These are phyloP conservation scores for Kazachstania viticola DNA, from an alignment of 805 yeast genomes.

Conservation along the genomic window DNA sequence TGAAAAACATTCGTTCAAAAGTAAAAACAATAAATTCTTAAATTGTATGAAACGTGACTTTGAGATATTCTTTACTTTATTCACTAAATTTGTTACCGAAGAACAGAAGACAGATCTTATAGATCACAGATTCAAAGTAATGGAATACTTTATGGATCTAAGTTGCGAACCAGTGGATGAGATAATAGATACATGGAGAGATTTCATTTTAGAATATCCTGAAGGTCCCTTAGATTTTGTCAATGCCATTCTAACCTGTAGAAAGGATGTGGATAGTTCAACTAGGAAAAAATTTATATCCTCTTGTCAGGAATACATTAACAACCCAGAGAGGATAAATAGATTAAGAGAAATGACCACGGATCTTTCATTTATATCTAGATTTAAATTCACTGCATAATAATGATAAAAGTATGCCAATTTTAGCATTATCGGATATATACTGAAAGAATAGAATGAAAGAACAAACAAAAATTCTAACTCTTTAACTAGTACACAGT, in stretches of 20 bases:
- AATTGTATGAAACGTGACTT: constrained; percentile 53
- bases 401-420: not conserved
- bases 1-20: constrained; percentile 31
- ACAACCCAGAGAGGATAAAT: constrained; percentile 13
- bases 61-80: constrained; percentile 40
- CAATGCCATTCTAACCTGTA: constrained; percentile 43
- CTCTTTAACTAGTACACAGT: not conserved
- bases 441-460: not conserved
- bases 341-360: constrained; percentile 4
- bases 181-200: constrained; percentile 45
- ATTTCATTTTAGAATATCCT: constrained; percentile 53
- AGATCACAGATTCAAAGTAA: constrained; percentile 40
- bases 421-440: too few relatives aligned
- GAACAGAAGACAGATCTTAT: constrained; percentile 28
- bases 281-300: constrained; percentile 13
- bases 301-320: constrained; percentile 9
- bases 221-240: constrained; percentile 69
- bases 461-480: not conserved
- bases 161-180: constrained; percentile 37
- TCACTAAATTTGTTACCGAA: constrained; percentile 34
- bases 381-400: constrained; percentile 2
- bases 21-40: constrained; percentile 32
- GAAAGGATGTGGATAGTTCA: constrained; percentile 29
- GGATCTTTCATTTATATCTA: constrained; percentile 6
- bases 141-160: constrained; percentile 52